A percentile compares a stretch with the other conserved stretches of the same genome.
Conservation (phyloP, 2,329 filamentous ascomycete species). For the Aspergillus sp. region DNA sequence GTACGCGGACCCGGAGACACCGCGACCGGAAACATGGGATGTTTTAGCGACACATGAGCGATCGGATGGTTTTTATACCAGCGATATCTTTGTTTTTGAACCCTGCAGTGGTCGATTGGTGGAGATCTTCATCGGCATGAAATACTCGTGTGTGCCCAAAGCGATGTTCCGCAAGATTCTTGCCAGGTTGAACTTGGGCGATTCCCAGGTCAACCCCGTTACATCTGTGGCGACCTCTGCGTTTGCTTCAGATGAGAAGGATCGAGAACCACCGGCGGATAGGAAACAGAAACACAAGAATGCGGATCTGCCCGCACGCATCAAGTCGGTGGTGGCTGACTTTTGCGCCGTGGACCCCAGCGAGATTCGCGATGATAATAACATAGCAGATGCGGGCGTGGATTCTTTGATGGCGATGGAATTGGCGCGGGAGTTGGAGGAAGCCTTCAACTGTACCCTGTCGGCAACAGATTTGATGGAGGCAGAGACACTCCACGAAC, state of each 20-base stretch:
- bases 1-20: slow-evolving; percentile 8
- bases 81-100: slow-evolving; percentile 40
- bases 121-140: slow-evolving; percentile 36
- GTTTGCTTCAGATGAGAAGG: background rate
- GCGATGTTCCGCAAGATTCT: slow-evolving; percentile 15
- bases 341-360: slow-evolving; percentile 19
- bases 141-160: slow-evolving; percentile 29
- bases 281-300: background rate
- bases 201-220: background rate
- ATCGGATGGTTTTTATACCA: slow-evolving; percentile 24
- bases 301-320: slow-evolving; percentile 4
- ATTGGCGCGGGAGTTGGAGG: slow-evolving; percentile 46
- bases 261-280: background rate
- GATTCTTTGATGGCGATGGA: slow-evolving; percentile 57
- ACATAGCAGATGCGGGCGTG: slow-evolving; percentile 43
- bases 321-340: slow-evolving; percentile 19
- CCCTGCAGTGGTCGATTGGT: slow-evolving; percentile 23
- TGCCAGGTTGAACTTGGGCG: background rate
- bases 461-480: slow-evolving; percentile 30
- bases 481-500: slow-evolving; percentile 31
- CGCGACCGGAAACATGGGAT: slow-evolving; percentile 26
- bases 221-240: background rate
- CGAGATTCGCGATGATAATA: slow-evolving; percentile 15
- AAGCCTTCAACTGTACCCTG: slow-evolving; percentile 38
- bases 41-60: slow-evolving; percentile 30